These are phyloP conservation scores for Diaporthe ampelina DNA, from an alignment of 2,329 filamentous ascomycete genomes.

Conservation along the genomic window DNA sequence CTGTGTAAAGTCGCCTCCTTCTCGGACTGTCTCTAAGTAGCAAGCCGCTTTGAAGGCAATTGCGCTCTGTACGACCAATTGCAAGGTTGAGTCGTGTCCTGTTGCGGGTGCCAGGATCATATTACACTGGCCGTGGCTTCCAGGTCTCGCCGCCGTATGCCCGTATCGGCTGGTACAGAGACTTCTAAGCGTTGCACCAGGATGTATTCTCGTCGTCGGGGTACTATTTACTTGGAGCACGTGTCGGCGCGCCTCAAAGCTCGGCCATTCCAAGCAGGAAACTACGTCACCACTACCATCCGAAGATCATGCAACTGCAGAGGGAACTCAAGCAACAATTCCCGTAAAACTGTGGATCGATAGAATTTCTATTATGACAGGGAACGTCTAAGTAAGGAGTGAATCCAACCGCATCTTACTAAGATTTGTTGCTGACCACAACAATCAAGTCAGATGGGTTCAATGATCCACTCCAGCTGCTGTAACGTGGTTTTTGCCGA, in stretches of 20 bases:
- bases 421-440: not conserved
- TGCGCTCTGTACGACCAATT: not conserved
- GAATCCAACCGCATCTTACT: rapidly evolving
- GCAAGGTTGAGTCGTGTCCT: not conserved
- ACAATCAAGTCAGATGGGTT: not conserved
- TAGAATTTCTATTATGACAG: not conserved
- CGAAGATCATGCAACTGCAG: no score
- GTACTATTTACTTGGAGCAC: not conserved
- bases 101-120: not conserved
- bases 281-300: no score
- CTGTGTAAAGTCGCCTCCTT: not conserved
- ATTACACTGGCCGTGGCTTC: not conserved
- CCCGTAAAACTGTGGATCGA: not conserved
- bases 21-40: no score
- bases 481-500: slow-evolving; percentile 19
- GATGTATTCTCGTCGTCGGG: not conserved
- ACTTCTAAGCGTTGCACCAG: not conserved
- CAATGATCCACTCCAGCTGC: slow-evolving; percentile 15
- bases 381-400: not conserved
- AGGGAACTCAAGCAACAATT: not conserved
- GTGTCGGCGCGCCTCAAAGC: no score
- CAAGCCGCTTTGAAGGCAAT: not conserved
- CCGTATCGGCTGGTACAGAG: slow-evolving; percentile 1
- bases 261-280: not conserved
- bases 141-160: no score